Evolutionary conservation across 352 stramenopile genomes (phyloP), one percentile per base, ranked within the genome.

Genomic region (Saprolegnia diclina): DNA sequence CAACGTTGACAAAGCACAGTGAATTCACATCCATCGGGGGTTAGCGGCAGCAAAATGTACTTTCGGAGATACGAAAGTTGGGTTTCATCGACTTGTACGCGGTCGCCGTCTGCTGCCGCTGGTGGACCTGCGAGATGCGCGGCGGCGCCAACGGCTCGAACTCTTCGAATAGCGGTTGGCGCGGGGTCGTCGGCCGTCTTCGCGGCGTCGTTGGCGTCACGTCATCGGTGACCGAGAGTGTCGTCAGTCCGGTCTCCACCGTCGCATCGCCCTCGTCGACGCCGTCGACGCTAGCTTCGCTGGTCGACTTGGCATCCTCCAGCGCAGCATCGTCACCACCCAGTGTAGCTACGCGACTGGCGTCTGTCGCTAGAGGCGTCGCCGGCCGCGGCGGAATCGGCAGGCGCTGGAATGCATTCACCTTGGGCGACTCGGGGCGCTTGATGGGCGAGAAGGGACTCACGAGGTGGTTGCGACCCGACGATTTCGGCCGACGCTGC

Each of bases 1-100:
- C 29, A 35, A 35, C 29, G 5, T 35, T 2, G 29, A 35, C 29
- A 35, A 35, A 5, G 29, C 29, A 35, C 29, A 35, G 29, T 35
- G 29, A 35, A 35, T 35, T 35, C 29, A 35, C 29, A 35, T 35
- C 29, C 2, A 35, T 35, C 29, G 29, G 29, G n/a, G 48, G n/a
- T 55, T 69, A 69, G 18, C 63, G 63, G 37, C 45, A 57, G 14
- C 42, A 62, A 35, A 69, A 69, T 14, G 63, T 69, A 52, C 37
- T 69, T 61, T 69, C 63, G 14, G 42, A 54, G 37, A 69, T 61
- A 18, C 63, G 63, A 22, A 52, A 69, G 22, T 69, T 69, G 44
- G 63, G 63, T 46, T 69, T 69, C n/a, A 61, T 61, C 29, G 63
- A 50, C 32, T 69, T 69, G 63, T 69, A 69, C 19, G 48, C 3